Base-by-base conservation (phyloP, 2,329 filamentous ascomycete species). In the Triangularia setosa region DNA sequence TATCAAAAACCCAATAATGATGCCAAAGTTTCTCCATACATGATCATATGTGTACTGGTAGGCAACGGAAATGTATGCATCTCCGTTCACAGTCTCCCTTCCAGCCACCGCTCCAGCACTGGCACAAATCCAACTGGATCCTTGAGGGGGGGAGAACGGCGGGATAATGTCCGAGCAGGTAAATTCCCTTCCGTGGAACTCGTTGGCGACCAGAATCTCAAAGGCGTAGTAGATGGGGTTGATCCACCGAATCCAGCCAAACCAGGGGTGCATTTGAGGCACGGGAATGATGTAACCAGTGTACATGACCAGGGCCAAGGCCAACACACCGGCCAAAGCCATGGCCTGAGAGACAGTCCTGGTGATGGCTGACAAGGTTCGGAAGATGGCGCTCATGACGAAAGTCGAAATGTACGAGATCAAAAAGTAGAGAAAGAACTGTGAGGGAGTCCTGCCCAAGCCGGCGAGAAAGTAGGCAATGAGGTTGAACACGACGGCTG, bases 341-440 rank as follows among this genome's bases (percentile, higher is more conserved):
- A 87, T 81, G 2, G 85, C 84, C 66, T 87, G 83, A 0, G 84
- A 83, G 0, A 87, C 78, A 0, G 90, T 91, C 60, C 86, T 83
- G 1, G 91, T 92, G 1, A 89, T 75, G 0, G 90, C 86, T 0
- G 87, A 90, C 71, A 94, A 86, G 0, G 87, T 90, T 25, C 90
- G 82, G 79, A 94, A 94, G 48, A 92, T 80, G 75, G 89, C 90
- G 40, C 84, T 89, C 88, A 93, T 93, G 68, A 87, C 83, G 69
- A 94, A 81, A 0, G 87, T 91, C 1, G 84, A 81, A 16, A 87
- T 76, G 73, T 90, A 91, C 0, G 85, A 87, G 69, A 93, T 82
- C 18, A 95, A 78, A 67, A 90, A 83, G 78, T 89, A 95, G 67
- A 92, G 81, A 77, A 95, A 95, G 79, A 93, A 95, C 0, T 85